Evolutionary conservation across 306 rosid species (phyloP).

Genomic region (Oemleria cerasiformis): DNA sequence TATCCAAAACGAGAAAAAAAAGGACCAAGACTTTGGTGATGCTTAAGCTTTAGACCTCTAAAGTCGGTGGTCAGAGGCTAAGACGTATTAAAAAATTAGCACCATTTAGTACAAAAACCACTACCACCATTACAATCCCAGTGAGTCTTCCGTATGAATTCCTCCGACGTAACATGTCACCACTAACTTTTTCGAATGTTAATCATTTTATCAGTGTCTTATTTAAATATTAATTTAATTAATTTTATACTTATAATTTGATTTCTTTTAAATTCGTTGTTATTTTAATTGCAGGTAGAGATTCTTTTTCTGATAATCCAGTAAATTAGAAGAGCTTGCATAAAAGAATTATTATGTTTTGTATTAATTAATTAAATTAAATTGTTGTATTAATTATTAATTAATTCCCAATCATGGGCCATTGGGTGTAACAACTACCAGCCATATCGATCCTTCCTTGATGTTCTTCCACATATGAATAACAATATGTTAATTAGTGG

Average conservation of each 20-base stretch:
- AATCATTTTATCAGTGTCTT: no score
- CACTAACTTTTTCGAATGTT: no score
- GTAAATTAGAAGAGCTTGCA: neutral
- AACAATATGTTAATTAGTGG: conserved; percentile 13
- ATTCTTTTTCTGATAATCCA: conserved; percentile 21
- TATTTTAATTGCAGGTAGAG: conserved; percentile 21
- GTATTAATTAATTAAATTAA: neutral
- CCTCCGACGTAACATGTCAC: no score
- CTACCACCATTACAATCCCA: no score
- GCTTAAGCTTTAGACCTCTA: neutral
- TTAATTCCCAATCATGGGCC: conserved; percentile 37
- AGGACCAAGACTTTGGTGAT: neutral
- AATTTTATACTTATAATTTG: conserved; percentile 5
- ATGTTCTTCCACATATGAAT: conserved; percentile 32
- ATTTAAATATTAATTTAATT: neutral
- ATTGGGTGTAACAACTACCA: conserved; percentile 17
- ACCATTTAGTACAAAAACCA: neutral
- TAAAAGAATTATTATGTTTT: neutral
- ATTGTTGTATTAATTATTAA: neutral
- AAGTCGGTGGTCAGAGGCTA: conserved; percentile 19
- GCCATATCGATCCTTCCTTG: conserved; percentile 41
- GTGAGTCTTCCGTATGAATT: no score
- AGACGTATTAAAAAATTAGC: neutral
- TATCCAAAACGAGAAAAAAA: neutral
- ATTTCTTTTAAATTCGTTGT: neutral